Evolutionary conservation across 1,284 basidiomycete species (phyloP).

Genomic region (Ceratorhiza oryzae-sativae): DNA sequence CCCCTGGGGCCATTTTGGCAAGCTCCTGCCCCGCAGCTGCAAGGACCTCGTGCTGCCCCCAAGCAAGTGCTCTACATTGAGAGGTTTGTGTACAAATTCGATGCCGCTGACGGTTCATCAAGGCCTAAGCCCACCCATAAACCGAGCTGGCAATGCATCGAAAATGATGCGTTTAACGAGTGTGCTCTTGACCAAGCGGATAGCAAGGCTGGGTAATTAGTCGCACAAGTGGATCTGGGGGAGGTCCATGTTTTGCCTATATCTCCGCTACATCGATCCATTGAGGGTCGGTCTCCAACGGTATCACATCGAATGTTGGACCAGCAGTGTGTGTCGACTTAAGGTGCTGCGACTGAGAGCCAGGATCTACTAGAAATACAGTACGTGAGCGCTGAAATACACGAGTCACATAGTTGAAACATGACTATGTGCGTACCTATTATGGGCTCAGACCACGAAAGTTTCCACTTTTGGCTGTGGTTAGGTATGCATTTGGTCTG

Average conservation of each 20-base stretch:
- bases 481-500: too few relatives aligned
- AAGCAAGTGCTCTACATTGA: background rate
- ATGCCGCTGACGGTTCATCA: background rate
- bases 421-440: background rate
- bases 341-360: background rate
- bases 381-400: background rate
- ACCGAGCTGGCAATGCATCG: constrained; percentile 11
- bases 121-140: background rate
- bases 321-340: background rate
- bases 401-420: background rate
- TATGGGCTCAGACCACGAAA: background rate
- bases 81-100: background rate
- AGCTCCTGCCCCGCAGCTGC: background rate
- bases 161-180: background rate
- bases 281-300: background rate
- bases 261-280: background rate
- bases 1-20: background rate
- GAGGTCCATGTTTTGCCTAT: background rate
- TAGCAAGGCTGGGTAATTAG: constrained; percentile 4
- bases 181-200: background rate
- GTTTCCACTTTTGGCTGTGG: background rate
- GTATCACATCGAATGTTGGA: background rate
- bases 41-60: background rate
- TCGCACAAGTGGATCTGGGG: background rate
- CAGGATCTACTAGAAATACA: background rate